Conservation (phyloP, 1,284 basidiomycete species). For the Neolentinus lepideus region DNA sequence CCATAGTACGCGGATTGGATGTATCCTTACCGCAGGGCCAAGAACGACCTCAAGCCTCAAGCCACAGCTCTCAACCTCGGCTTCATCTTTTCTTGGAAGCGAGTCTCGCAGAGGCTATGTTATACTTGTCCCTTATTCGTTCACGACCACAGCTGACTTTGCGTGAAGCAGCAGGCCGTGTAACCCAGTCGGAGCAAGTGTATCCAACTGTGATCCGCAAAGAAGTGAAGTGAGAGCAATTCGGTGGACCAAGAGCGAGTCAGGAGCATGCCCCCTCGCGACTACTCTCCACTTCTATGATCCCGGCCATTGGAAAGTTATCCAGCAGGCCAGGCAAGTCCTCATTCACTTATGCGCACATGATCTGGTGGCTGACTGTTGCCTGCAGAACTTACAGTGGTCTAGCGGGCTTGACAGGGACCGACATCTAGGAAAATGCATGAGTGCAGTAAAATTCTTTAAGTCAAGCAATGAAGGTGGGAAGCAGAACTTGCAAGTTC, state of each 20-base stretch:
- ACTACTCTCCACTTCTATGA: too few relatives aligned
- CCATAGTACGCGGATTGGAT: constrained; percentile 4
- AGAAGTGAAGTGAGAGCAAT: too few relatives aligned
- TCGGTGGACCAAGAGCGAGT: too few relatives aligned
- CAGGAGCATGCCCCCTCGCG: too few relatives aligned
- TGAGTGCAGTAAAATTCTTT: neutral
- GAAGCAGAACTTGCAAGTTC: neutral
- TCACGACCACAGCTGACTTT: too few relatives aligned
- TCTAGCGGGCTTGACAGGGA: neutral
- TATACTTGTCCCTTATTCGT: too few relatives aligned
- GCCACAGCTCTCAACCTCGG: neutral
- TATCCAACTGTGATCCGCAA: neutral
- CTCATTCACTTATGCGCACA: neutral
- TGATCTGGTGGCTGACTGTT: neutral
- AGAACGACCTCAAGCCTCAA: neutral
- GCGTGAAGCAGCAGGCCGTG: too few relatives aligned
- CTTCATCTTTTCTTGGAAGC: too few relatives aligned
- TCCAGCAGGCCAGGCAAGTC: neutral
- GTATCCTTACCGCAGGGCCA: neutral
- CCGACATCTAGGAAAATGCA: neutral
- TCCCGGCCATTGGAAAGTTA: too few relatives aligned
- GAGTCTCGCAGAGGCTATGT: too few relatives aligned
- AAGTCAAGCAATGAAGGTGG: neutral
- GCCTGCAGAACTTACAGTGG: neutral
- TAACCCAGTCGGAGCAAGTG: too few relatives aligned